Percentiles rank a stretch among this genome's conserved stretches.
These are phyloP conservation scores for Colletotrichum godetiae DNA, from an alignment of 2,329 filamentous ascomycete genomes.

Conservation along the genomic window DNA sequence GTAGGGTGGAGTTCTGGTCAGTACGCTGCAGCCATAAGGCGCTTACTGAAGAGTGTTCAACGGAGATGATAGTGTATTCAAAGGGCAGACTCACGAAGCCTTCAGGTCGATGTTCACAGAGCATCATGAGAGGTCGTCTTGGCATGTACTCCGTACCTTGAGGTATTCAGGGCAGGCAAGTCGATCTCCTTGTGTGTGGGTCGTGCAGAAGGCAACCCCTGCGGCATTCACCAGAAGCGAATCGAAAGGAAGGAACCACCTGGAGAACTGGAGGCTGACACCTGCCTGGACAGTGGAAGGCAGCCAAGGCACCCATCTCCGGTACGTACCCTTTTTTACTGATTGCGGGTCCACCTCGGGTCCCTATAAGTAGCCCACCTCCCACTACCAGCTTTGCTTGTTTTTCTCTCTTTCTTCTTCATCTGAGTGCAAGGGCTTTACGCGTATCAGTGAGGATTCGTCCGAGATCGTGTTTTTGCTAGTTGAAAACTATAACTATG, in stretches of 20 bases:
- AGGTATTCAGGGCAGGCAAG: not conserved
- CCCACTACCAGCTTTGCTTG: not conserved
- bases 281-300: no score
- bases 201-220: not conserved
- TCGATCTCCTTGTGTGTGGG: not conserved
- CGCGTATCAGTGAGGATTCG: conserved; percentile 87
- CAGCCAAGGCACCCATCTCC: not conserved
- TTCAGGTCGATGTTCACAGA: not conserved
- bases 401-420: conserved; percentile 54
- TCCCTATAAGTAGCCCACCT: conserved; percentile 32
- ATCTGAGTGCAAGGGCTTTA: conserved; percentile 82
- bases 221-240: not conserved
- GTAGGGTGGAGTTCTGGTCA: not conserved
- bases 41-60: not conserved
- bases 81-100: not conserved
- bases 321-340: conserved; percentile 28
- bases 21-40: not conserved
- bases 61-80: not conserved
- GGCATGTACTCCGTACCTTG: not conserved
- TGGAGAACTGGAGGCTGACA: no score
- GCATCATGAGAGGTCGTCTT: not conserved
- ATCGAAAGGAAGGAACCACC: not conserved
- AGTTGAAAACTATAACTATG: conserved; percentile 87
- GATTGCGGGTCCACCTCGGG: conserved; percentile 16
- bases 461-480: conserved; percentile 91